Percentiles rank a stretch among this genome's conserved stretches.
Evolutionary conservation across 495 filamentous ascomycete genomes (phyloP).

Genomic region (Aspergillus conjunctus): DNA sequence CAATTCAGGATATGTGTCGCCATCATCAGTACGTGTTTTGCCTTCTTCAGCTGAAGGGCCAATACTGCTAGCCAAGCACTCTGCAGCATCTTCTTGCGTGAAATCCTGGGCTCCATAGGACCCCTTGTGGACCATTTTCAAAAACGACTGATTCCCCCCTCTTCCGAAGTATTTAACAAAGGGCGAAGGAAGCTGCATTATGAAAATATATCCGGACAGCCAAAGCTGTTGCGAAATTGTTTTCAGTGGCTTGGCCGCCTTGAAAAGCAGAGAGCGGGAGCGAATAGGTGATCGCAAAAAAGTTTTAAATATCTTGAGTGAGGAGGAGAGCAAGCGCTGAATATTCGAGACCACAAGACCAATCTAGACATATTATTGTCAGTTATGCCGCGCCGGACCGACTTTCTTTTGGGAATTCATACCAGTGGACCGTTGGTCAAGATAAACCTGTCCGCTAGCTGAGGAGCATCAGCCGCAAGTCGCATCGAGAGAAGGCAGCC

Average conservation of each 20-base stretch:
- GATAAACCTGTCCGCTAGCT: constrained; percentile 56
- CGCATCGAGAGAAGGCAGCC: constrained; percentile 54
- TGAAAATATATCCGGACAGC: constrained; percentile 54
- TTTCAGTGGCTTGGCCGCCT: constrained; percentile 39
- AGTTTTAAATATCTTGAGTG: constrained; percentile 50
- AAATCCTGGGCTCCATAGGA: constrained; percentile 32
- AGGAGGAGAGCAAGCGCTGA: constrained; percentile 36
- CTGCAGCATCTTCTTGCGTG: constrained; percentile 34
- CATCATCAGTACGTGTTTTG: constrained; percentile 34
- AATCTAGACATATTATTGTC: constrained; percentile 25
- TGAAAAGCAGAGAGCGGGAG: constrained; percentile 40
- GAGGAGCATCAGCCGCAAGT: constrained; percentile 56
- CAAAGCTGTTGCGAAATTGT: constrained; percentile 46
- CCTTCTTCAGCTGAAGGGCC: constrained; percentile 43
- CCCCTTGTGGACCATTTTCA: constrained; percentile 38
- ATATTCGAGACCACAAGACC: constrained; percentile 37
- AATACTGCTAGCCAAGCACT: constrained; percentile 47
- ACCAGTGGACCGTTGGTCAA: constrained; percentile 53
- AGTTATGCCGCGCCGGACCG: constrained; percentile 1
- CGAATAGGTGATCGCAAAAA: constrained; percentile 43
- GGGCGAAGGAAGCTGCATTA: constrained; percentile 46
- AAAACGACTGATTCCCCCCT: constrained; percentile 47
- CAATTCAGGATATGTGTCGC: constrained; percentile 37
- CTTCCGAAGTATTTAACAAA: constrained; percentile 41
- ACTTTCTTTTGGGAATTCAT: constrained; percentile 22